Base-by-base conservation (phyloP, 495 filamentous ascomycete species). In the Penicillium lividum region DNA sequence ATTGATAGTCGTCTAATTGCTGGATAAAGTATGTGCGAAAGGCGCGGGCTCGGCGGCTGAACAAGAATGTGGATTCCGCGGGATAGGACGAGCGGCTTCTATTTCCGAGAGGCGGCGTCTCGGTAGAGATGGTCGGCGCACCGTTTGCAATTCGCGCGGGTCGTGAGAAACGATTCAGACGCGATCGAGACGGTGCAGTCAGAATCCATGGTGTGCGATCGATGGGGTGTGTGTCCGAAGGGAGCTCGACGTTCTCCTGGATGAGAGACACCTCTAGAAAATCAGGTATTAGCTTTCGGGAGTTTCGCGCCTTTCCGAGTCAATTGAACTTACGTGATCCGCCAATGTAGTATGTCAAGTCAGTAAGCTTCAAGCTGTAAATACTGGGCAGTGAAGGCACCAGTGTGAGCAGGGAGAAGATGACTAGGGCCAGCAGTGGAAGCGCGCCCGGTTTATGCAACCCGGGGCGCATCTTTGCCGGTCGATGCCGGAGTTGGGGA, bases 381-480 rank as follows among this genome's bases (percentile, higher is more conserved):
- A 73, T 61, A 54, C 61, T 72, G 45, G 73, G 67, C 40, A 77
- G 54, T 38, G 72, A 73, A 30, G 71, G 70, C 42, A 71, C 69
- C 55, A 77, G 48, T 25, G 69, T 74, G 47, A 78, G 63, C 30
- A 78, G 61, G 52, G 69, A 69, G 51, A 75, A 73, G 29, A 75
- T 60, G 44, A 77, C 18, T 54, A 78, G 51, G 30, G 64, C 71
- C 43, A 78, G 64, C 49, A 78, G 68, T 58, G 74, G 71, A 53
- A 77, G 68, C 42, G 74, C 72, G 61, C 71, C 69, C 54, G 74
- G 67, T 66, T 71, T 75, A 46, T 65, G 66, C 36, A 78, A 57
- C 29, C 73, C 73, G 55, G 72, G 71, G 59, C 74, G 69, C 75
- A 78, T 78, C 54, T 60, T 75, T 60, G 29, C 11, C 11, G 9